Conservation (phyloP, 306 rosid species). For the Cucurbita maxima region DNA sequence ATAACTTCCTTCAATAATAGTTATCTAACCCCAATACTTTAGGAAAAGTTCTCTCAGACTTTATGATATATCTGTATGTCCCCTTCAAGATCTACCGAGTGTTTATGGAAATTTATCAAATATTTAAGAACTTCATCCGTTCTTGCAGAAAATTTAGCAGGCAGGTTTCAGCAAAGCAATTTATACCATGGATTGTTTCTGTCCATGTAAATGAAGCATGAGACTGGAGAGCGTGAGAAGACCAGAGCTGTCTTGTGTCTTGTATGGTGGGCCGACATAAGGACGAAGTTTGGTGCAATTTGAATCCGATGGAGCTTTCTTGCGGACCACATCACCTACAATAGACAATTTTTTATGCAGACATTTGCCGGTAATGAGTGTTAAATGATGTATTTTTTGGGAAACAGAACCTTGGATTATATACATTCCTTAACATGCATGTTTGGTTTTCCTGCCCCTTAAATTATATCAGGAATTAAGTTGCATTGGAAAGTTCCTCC, state of each 20-base stretch:
- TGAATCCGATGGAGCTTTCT: slow-evolving; percentile 12
- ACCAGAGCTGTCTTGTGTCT: background rate
- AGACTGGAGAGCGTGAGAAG: background rate
- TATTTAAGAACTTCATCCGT: background rate
- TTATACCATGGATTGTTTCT: slow-evolving; percentile 1
- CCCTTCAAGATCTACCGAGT: background rate
- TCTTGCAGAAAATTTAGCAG: slow-evolving; percentile 4
- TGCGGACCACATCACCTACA: slow-evolving; percentile 20
- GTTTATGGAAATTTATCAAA: background rate
- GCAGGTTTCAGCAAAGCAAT: background rate
- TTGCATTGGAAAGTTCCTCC: background rate
- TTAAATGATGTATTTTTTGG: slow-evolving; percentile 6
- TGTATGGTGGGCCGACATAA: slow-evolving; percentile 7
- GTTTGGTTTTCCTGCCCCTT: slow-evolving; percentile 1
- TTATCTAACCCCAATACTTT: background rate
- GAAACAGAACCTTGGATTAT: slow-evolving; percentile 9
- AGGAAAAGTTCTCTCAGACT: background rate
- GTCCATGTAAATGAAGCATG: slow-evolving; percentile 1
- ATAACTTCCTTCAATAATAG: background rate
- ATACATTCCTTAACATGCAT: background rate
- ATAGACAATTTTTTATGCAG: slow-evolving; percentile 12
- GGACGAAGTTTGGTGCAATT: slow-evolving; percentile 19
- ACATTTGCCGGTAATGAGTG: slow-evolving; percentile 7
- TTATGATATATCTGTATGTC: background rate
- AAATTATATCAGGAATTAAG: slow-evolving; percentile 1